Evolutionary conservation across 805 yeast species (phyloP).

Genomic region (Candida ortonii): DNA sequence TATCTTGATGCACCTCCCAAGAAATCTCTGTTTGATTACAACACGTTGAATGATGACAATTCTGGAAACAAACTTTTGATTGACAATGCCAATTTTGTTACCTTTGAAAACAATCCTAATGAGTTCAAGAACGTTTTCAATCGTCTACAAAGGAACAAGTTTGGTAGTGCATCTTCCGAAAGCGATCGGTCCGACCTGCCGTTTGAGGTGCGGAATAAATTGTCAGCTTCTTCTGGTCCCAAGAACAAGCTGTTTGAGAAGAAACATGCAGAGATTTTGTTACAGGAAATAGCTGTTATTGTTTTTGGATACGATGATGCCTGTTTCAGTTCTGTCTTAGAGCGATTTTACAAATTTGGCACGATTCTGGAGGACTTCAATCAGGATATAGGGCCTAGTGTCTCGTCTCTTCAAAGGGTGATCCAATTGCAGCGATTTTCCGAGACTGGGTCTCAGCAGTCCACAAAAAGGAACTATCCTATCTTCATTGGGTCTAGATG

Average conservation of each 20-base stretch:
- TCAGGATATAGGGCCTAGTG: conserved; percentile 7
- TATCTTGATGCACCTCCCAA: conserved; percentile 49
- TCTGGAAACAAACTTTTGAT: conserved; percentile 36
- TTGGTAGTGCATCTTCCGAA: conserved; percentile 9
- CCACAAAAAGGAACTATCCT: conserved; percentile 42
- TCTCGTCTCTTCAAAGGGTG: no score
- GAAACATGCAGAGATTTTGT: conserved; percentile 25
- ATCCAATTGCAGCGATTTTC: no score
- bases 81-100: conserved; percentile 28
- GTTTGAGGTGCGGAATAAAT: conserved; percentile 15
- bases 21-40: conserved; percentile 48
- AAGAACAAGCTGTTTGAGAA: conserved; percentile 14
- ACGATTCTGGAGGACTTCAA: conserved; percentile 73
- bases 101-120: conserved; percentile 42
- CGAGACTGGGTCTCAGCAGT: neutral
- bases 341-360: conserved; percentile 78
- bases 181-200: conserved; percentile 14
- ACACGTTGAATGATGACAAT: conserved; percentile 38
- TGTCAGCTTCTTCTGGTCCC: no score
- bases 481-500: conserved; percentile 84
- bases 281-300: conserved; percentile 62
- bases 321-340: conserved; percentile 61
- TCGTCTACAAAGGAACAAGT: conserved; percentile 25
- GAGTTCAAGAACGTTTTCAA: conserved; percentile 45
- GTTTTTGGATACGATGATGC: conserved; percentile 89